Evolutionary conservation across 495 filamentous ascomycete species (phyloP), one percentile per base, ranked within the genome.

Genomic region (Tuber umbilicatum): DNA sequence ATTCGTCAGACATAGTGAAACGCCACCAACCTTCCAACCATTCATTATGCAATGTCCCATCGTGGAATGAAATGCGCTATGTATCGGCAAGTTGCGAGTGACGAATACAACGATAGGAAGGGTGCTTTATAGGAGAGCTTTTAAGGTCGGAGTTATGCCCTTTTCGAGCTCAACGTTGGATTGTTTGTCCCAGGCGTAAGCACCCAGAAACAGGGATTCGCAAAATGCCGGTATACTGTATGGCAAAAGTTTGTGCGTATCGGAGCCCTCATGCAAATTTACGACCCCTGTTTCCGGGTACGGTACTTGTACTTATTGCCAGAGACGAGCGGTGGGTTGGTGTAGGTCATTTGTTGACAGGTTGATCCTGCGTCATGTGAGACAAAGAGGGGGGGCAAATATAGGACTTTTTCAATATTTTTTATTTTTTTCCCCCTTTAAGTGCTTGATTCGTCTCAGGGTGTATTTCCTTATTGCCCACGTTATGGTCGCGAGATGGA

Each of bases 331-430:
- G 31, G 50, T n/a, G 50, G 50, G 50, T 60, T 60, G 21, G 23
- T 60, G 50, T 31, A 60, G 50, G 31, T 60, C 50, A 60, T 60
- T 60, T 23, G 45, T 50, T 50, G 50, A 60, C 50, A 55, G 50
- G 50, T 27, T 60, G 50, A 60, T 60, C 50, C 50, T 60, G 50
- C 50, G 50, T 31, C 50, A 60, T 60, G 50, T 27, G 10, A 60
- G 50, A 31, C 50, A 60, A 55, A n/a, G 50, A n/a, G 10, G n/a
- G 47, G 5, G 19, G 45, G 19, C 17, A 55, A 31, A 60, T 60
- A 14, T 14, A 31, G 50, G 10, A 60, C 10, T 27, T 60, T 60
- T 10, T 27, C 2, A 5, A 23, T 50, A 2, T 55, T 12, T 50
- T 6, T 50, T 55, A 16, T 55, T 27, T 60, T 27, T 27, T n/a